Evolutionary conservation across 1,139 yeast genomes (phyloP).

Genomic region (Protomyces inouyei): DNA sequence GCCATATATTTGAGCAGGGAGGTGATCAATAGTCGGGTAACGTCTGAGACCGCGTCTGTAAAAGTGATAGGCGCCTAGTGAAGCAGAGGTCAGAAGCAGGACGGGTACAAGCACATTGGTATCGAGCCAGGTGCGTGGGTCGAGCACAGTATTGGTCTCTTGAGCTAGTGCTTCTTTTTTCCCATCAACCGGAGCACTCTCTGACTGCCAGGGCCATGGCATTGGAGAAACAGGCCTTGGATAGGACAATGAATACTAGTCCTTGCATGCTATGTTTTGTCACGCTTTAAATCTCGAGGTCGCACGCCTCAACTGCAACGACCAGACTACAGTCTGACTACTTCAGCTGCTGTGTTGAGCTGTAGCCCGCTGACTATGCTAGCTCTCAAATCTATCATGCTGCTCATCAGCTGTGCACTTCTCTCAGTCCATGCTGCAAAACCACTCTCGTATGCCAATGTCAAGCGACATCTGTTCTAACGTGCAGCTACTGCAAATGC

Average conservation of each 20-base stretch:
- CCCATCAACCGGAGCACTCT: neutral
- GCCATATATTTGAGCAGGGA: slow-evolving; percentile 28
- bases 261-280: no score
- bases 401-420: no score
- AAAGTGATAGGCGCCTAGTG: slow-evolving; percentile 7
- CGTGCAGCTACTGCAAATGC: slow-evolving; percentile 21
- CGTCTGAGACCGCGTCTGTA: slow-evolving; percentile 30
- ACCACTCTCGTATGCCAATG: neutral
- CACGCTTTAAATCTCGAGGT: no score
- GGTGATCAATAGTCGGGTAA: slow-evolving; percentile 31
- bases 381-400: no score
- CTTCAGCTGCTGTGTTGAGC: no score
- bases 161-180: no score
- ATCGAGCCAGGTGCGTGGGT: slow-evolving; percentile 1
- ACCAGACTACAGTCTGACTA: no score
- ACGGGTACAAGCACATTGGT: slow-evolving; percentile 4
- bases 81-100: slow-evolving; percentile 10
- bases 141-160: neutral
- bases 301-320: no score
- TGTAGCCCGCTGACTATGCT: no score
- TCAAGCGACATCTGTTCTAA: neutral
- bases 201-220: neutral
- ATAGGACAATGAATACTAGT: no score
- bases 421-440: neutral
- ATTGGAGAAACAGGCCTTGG: neutral